Conservation (phyloP, 164 flowering plant genomes). For the Taxillus chinensis region DNA sequence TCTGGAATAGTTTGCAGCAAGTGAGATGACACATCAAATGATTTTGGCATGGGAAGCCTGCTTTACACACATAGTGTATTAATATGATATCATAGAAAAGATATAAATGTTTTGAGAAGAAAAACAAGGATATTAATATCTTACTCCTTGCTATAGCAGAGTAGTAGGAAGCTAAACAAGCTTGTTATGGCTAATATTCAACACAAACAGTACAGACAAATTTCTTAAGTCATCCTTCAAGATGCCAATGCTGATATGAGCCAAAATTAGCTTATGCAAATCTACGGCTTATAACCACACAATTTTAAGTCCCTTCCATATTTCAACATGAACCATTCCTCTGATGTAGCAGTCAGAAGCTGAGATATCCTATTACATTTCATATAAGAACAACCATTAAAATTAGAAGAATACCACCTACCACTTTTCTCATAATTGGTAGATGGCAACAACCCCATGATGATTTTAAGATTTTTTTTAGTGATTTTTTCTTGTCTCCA, state of each 20-base stretch:
- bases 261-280: conserved; percentile 82
- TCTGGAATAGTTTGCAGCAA: conserved; percentile 46
- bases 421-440: conserved; percentile 56
- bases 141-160: conserved; percentile 58
- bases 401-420: conserved; percentile 75
- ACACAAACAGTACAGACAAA: conserved; percentile 44
- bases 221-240: conserved; percentile 71
- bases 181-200: conserved; percentile 86
- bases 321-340: background rate
- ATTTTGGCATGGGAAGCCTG: conserved; percentile 75
- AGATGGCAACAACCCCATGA: too few relatives aligned
- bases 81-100: background rate
- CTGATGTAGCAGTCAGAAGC: background rate
- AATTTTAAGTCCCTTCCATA: background rate
- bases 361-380: background rate
- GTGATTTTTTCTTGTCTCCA: too few relatives aligned
- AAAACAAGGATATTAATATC: conserved; percentile 15
- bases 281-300: conserved; percentile 55
- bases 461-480: too few relatives aligned
- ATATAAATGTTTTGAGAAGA: background rate
- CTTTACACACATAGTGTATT: conserved; percentile 5
- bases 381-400: background rate
- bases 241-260: conserved; percentile 69
- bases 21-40: conserved; percentile 73
- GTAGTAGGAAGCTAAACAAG: conserved; percentile 77